Evolutionary conservation across 2,329 filamentous ascomycete species (phyloP), one percentile per base, ranked within the genome.

Genomic region (Aspergillus neoniger): DNA sequence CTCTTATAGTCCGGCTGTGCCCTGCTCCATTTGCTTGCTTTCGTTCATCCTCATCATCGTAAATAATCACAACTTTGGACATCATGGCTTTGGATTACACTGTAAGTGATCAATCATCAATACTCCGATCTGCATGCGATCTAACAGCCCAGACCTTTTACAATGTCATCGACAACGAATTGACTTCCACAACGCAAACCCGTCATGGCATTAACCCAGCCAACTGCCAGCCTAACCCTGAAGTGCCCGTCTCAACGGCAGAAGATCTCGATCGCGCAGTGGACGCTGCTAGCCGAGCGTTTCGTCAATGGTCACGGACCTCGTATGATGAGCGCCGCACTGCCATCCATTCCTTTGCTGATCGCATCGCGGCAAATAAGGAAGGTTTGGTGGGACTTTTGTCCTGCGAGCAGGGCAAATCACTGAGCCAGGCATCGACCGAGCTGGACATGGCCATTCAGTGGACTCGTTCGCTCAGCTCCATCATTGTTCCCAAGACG

Each of bases 211-310:
- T 84, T 66, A 85, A 86, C 70, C 83, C 83, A 0, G 73, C 83
- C 3, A 84, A 80, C 8, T 73, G 77, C 23, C 72, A 82, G 62
- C 73, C 80, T 28, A 81, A 83, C 54, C 79, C 81, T 25, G 77
- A 80, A 15, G 83, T 85, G 1, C 83, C 83, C 0, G 72, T 85
- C 39, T 77, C 77, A 4, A 81, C 78, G 2, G 74, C 74, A 41
- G 68, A 79, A 44, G 83, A 86, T 65, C 72, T 86, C 52, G 79
- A 86, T 62, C 74, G 73, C 39, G 83, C 83, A 12, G 80, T 86
- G 14, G 71, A 71, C 4, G 79, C 79, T 9, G 83, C 80, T 8
- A 77, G 79, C 61, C 72, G 72, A 63, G 83, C 82, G 0, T 81
- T 81, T 64, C 77, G 79, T 14, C 65, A 69, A 17, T 86, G 84